Evolutionary conservation across 306 rosid genomes (phyloP), one percentile per base, ranked within the genome.

Genomic region (Delonix regia): DNA sequence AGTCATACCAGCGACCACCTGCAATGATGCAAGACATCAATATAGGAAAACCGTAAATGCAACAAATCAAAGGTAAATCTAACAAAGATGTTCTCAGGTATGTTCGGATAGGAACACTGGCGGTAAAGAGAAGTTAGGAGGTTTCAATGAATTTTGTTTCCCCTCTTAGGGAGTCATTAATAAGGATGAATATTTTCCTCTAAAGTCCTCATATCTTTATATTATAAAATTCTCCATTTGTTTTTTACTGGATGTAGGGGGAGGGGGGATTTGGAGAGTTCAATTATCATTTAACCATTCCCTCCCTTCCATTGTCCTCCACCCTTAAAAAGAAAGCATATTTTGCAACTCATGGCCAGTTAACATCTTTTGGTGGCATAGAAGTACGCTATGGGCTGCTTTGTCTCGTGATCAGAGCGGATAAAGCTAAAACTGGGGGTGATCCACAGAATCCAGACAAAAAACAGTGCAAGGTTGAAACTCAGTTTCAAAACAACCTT

Each of bases 1-100:
- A 1, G 90, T 87, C 95, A 93, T 90, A 80, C 91, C 88, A 24
- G 93, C 91, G 51, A 93, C 91, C 74, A 91, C 98, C 98, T 93
- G 88, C 85, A 73, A 89, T n/a, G 24, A 66, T 13, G 18, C 56
- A 76, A 67, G 22, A 30, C 39, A 78, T 10, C 62, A 69, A 66
- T 65, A 67, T 75, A 62, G 71, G 63, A 9, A 75, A 25, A 74
- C 75, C 66, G 63, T 59, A 13, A 64, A 39, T 36, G 65, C 47
- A 30, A 42, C 14, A 24, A n/a, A 48, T 9, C 13, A 74, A 16
- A 16, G 14, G 28, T 10, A 12, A 67, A 52, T 60, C 68, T 19
- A 14, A 34, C 24, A 51, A n/a, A 4, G 57, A n/a, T 51, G n/a
- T 0, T 5, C 9, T 14, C 16, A 4, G 53, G 53, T 48, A 5